Conservation (phyloP, 148 eudicot species). For the Rhododendron simsii region DNA sequence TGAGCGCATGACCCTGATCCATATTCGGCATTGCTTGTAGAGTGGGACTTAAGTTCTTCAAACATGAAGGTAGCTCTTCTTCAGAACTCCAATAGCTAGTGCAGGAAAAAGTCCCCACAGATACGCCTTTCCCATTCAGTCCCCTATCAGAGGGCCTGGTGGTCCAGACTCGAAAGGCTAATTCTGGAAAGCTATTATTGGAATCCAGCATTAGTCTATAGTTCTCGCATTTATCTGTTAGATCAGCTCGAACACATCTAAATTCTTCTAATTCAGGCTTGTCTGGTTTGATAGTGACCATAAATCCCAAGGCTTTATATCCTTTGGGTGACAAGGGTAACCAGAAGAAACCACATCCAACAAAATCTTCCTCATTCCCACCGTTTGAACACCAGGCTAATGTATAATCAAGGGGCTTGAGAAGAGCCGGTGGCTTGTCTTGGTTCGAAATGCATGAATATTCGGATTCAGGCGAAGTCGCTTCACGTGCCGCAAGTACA, state of each 20-base stretch:
- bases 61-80: conserved; percentile 50
- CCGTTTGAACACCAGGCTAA: conserved; percentile 77
- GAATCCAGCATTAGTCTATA: conserved; percentile 35
- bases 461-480: not conserved
- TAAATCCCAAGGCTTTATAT: conserved; percentile 72
- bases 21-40: conserved; percentile 67
- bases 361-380: conserved; percentile 33
- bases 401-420: conserved; percentile 55
- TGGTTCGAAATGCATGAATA: conserved; percentile 5
- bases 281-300: conserved; percentile 48
- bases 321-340: conserved; percentile 76
- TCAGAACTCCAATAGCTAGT: conserved; percentile 28
- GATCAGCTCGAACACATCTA: conserved; percentile 76
- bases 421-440: conserved; percentile 42
- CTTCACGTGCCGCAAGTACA: conserved; percentile 64
- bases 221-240: conserved; percentile 60
- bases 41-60: conserved; percentile 50
- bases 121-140: conserved; percentile 58
- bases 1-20: conserved; percentile 69
- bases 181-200: conserved; percentile 20
- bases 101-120: conserved; percentile 72
- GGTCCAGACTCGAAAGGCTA: conserved; percentile 57
- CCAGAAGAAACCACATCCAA: conserved; percentile 67
- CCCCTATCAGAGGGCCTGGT: conserved; percentile 74
- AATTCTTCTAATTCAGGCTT: conserved; percentile 60